Base-by-base conservation (phyloP, 164 flowering plant species). In the Sedum album region DNA sequence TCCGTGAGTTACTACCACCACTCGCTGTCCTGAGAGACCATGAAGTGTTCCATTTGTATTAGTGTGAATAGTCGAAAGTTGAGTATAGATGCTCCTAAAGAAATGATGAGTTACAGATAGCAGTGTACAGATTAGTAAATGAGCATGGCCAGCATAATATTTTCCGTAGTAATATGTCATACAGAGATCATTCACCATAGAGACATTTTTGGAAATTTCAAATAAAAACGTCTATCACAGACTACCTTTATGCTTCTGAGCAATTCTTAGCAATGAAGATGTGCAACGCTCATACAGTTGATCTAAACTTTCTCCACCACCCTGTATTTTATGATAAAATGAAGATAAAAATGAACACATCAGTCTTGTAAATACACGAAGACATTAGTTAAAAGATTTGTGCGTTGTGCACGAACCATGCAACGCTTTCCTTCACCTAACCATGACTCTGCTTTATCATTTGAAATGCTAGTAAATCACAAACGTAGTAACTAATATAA, bases 231-330 rank as follows among this genome's bases (percentile, higher is more conserved):
- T n/a, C 62, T 53, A 61, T 38, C 53, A 39, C 41, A 11, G 11
- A 2, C 3, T 77, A 93, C 98, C 98, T 87, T 42, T 75, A 75
- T 93, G 97, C 76, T 86, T 86, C 51, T 62, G 65, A 30, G 81
- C 91, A 66, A 89, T 90, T 69, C 76, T 85, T 68, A 82, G 78
- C 76, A 91, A 60, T 23, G 84, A 48, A 67, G 90, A 79, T 48
- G 89, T 85, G 80, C 86, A 79, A 38, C 97, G 88, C 23, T 77
- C 60, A 67, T 76, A 79, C 68, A 91, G 84, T 76, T 86, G 88
- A 73, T 84, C 83, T 53, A 75, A 70, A 76, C 97, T 91, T 83
- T 91, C 97, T 73, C 98, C 98, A 75, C 97, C 98, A 72, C 98
- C 98, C 98, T 93, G 81, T 74, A 79, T 49, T 63, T 62, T 66